These are phyloP conservation scores for Neurospora discreta DNA, from an alignment of 495 filamentous ascomycete genomes.

Conservation along the genomic window DNA sequence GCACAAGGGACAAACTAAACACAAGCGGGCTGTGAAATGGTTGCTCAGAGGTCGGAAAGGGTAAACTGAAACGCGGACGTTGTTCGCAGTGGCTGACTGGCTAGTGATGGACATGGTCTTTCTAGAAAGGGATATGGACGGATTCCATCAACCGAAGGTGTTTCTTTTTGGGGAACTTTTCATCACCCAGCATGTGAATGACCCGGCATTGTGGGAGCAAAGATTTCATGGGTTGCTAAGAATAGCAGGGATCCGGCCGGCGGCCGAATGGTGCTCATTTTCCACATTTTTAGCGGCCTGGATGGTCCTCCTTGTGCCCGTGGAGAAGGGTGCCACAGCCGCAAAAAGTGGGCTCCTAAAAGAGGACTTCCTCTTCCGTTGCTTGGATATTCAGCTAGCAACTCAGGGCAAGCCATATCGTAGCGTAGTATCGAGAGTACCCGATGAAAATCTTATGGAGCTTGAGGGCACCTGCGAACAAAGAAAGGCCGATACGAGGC, in stretches of 20 bases:
- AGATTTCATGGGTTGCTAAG: neutral
- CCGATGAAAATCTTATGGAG: neutral
- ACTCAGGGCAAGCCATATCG: neutral
- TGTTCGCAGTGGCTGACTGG: neutral
- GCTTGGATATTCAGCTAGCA: neutral
- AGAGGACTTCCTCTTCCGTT: neutral
- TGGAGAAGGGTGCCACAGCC: conserved; percentile 9
- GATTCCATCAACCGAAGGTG: neutral
- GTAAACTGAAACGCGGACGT: neutral
- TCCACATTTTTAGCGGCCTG: neutral
- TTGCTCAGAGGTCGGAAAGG: neutral
- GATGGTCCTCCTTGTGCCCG: neutral
- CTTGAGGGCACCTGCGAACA: neutral
- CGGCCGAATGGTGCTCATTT: neutral
- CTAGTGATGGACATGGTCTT: neutral
- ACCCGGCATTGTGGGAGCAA: neutral
- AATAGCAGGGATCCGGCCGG: neutral
- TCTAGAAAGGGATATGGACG: neutral
- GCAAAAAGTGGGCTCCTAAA: conserved; percentile 8
- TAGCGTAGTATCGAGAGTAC: neutral
- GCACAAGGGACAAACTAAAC: neutral
- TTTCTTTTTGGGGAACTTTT: neutral
- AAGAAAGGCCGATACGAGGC: neutral
- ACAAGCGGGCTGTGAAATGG: neutral
- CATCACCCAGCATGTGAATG: neutral